Evolutionary conservation across 2,329 filamentous ascomycete genomes (phyloP).

Genomic region (Aspergillus intermedius): DNA sequence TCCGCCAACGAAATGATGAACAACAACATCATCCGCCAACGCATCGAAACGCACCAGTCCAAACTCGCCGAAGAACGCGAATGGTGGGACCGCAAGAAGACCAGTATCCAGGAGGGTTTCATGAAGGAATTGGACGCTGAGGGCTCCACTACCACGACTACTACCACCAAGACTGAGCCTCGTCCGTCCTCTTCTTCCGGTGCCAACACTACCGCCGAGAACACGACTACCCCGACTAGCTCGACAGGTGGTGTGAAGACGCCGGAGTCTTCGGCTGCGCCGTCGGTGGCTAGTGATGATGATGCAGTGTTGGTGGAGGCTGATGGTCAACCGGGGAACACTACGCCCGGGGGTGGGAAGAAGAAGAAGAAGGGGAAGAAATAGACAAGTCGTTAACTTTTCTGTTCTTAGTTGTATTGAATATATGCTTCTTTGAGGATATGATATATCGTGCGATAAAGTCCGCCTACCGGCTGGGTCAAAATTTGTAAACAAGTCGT

Average conservation of each 20-base stretch:
- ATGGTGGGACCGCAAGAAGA: constrained; percentile 86
- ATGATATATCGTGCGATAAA: too few relatives aligned
- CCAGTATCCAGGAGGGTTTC: constrained; percentile 66
- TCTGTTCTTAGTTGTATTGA: neutral
- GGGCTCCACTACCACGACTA: constrained; percentile 4
- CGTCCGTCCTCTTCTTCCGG: constrained; percentile 1
- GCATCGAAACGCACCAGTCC: constrained; percentile 66
- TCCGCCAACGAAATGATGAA: constrained; percentile 92
- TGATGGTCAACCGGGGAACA: constrained; percentile 39
- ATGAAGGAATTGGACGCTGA: constrained; percentile 67
- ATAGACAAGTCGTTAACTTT: constrained; percentile 14
- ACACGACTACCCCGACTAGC: constrained; percentile 8
- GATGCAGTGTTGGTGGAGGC: constrained; percentile 72
- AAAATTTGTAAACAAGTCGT: neutral
- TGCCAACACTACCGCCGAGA: constrained; percentile 7
- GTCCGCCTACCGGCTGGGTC: too few relatives aligned
- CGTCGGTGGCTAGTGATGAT: constrained; percentile 53
- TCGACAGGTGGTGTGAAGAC: constrained; percentile 8
- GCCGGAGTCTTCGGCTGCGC: constrained; percentile 17
- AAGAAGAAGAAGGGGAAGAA: constrained; percentile 46
- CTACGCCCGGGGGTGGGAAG: constrained; percentile 25
- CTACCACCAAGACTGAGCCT: constrained; percentile 10
- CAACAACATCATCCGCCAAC: constrained; percentile 69
- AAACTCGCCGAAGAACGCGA: constrained; percentile 68
- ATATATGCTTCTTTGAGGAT: too few relatives aligned